phyloP scores from a whole-genome alignment of 2,329 filamentous ascomycete species.

The Cercospora sp. region DNA sequence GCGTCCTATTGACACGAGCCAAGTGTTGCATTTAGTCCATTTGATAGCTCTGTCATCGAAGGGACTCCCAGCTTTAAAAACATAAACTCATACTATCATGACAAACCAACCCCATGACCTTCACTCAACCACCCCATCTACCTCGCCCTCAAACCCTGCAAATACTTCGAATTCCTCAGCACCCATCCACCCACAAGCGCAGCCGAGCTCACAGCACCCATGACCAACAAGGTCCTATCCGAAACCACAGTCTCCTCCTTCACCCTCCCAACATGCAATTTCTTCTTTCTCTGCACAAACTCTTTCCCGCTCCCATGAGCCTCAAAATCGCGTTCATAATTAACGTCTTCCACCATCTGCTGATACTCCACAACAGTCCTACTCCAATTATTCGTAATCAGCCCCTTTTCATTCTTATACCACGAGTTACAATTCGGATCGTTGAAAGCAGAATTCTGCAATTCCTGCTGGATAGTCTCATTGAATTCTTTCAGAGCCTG shows the following conservation, averaged over 20 bases:
- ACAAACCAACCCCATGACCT: background rate
- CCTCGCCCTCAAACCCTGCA: constrained; percentile 27
- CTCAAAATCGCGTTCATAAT: constrained; percentile 49
- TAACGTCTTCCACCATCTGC: constrained; percentile 44
- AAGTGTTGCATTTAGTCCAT: background rate
- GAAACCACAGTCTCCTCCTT: constrained; percentile 48
- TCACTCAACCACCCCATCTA: constrained; percentile 11
- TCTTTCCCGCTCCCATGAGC: constrained; percentile 37
- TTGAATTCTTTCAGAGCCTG: constrained; percentile 49
- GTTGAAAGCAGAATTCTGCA: constrained; percentile 52
- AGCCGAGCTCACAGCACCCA: constrained; percentile 41
- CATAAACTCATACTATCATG: background rate
- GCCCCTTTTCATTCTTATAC: constrained; percentile 57
- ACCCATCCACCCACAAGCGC: constrained; percentile 41
- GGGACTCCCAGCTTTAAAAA: background rate
- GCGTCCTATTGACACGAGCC: background rate
- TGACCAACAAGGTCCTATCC: constrained; percentile 39
- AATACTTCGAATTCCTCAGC: constrained; percentile 48
- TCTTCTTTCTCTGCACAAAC: constrained; percentile 39
- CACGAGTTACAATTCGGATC: constrained; percentile 56
- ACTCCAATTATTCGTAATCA: constrained; percentile 59
- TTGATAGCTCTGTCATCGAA: background rate
- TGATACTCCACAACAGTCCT: constrained; percentile 59
- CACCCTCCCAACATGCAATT: constrained; percentile 45
- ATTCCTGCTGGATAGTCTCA: constrained; percentile 45